Evolutionary conservation across 139 green algal genomes (phyloP).

Genomic region (Chlorella sp.): DNA sequence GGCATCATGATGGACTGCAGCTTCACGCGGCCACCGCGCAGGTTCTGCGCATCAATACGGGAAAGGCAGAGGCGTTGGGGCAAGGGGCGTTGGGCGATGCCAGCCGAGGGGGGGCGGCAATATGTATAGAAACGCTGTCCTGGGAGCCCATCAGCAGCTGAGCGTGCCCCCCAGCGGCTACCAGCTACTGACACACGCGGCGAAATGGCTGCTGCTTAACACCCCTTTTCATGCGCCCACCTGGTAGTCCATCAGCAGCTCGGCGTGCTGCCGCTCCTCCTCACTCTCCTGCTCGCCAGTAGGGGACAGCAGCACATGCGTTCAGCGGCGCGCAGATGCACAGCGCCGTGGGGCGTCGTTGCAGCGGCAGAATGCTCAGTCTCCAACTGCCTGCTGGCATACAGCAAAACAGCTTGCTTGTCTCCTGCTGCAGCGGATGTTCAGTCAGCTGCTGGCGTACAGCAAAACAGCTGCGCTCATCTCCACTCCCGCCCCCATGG

Average conservation of each 20-base stretch:
- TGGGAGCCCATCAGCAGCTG: conserved; percentile 93
- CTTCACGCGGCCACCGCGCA: conserved; percentile 88
- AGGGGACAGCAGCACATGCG: no score
- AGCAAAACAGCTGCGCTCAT: no score
- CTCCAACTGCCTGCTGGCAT: no score
- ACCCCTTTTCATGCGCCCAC: conserved; percentile 2
- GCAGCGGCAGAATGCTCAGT: no score
- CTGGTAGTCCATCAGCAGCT: conserved; percentile 94
- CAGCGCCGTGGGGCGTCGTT: no score
- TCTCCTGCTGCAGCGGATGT: no score
- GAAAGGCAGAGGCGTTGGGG: neutral
- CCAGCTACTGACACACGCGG: conserved; percentile 90
- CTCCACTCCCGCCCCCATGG: no score
- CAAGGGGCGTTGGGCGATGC: neutral
- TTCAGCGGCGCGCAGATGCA: no score
- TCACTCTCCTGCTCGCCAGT: conserved; percentile 39
- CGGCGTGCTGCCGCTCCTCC: conserved; percentile 92
- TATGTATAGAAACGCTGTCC: conserved; percentile 17
- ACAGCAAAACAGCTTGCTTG: no score
- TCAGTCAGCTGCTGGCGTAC: no score
- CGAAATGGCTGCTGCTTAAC: conserved; percentile 89
- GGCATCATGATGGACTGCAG: conserved; percentile 86
- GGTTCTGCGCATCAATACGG: conserved; percentile 67
- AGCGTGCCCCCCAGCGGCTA: conserved; percentile 44
- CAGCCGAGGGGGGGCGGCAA: no score